Conservation (phyloP, 208 protist genomes). For the Leptomonas pyrrhocoris region DNA sequence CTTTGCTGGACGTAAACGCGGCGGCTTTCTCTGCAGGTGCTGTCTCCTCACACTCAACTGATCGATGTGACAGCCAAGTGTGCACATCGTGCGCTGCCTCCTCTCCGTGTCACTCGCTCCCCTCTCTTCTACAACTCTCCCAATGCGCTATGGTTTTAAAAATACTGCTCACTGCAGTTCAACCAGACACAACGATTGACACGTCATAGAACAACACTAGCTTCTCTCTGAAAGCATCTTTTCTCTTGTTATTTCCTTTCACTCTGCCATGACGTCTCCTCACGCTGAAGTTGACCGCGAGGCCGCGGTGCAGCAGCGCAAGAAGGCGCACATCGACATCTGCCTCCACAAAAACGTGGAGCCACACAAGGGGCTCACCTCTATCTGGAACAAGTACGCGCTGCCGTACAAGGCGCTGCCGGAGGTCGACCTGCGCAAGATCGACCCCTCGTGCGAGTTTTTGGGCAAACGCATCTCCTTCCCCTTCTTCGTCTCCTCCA, state of each 20-base stretch:
- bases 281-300: slow-evolving; percentile 52
- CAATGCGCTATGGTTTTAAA: no score
- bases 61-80: no score
- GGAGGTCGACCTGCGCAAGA: slow-evolving; percentile 77
- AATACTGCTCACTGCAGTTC: no score
- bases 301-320: slow-evolving; percentile 69
- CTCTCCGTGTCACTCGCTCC: no score
- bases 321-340: slow-evolving; percentile 93
- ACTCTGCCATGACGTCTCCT: slow-evolving; percentile 1
- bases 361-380: slow-evolving; percentile 61
- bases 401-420: slow-evolving; percentile 89
- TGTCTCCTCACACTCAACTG: no score
- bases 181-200: no score
- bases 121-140: no score
- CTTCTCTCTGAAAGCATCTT: background rate
- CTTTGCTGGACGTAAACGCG: no score
- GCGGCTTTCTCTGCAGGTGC: no score
- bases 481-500: slow-evolving; percentile 89
- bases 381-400: slow-evolving; percentile 83
- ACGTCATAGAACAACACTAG: no score
- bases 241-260: background rate
- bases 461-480: slow-evolving; percentile 79
- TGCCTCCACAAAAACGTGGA: slow-evolving; percentile 86
- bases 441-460: slow-evolving; percentile 80
- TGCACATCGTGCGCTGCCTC: no score